These are phyloP conservation scores for Pharnaceum exiguum DNA, from an alignment of 148 eudicot species.

Conservation along the genomic window DNA sequence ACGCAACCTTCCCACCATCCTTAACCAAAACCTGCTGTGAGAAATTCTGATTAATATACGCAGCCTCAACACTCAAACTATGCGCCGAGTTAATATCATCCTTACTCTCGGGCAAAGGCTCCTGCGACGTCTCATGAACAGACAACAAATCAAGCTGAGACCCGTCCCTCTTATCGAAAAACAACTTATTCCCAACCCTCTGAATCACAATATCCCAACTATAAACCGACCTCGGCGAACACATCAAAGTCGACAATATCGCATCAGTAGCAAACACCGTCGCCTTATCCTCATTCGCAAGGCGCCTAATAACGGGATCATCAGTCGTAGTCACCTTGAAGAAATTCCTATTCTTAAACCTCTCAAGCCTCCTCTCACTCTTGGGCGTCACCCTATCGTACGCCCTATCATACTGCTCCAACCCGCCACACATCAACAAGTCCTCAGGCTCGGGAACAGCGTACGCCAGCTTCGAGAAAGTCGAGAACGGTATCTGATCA, in stretches of 20 bases:
- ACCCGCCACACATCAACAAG: constrained; percentile 55
- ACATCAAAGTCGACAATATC: constrained; percentile 73
- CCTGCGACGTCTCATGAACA: constrained; percentile 86
- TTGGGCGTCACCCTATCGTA: constrained; percentile 74
- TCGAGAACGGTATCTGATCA: constrained; percentile 89
- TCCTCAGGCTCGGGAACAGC: constrained; percentile 86
- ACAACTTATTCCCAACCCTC: constrained; percentile 86
- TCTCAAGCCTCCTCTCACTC: constrained; percentile 61
- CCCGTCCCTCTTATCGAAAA: constrained; percentile 89
- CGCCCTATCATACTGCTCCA: constrained; percentile 60
- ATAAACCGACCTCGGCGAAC: constrained; percentile 79
- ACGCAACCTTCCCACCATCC: constrained; percentile 72
- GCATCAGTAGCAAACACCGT: constrained; percentile 88
- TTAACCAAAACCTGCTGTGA: constrained; percentile 85
- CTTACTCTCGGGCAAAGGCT: constrained; percentile 79
- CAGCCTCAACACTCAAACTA: constrained; percentile 80
- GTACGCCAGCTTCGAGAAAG: constrained; percentile 68
- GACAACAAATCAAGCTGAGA: constrained; percentile 74
- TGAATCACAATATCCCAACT: constrained; percentile 95
- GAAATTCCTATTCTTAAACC: constrained; percentile 86
- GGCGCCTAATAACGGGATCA: constrained; percentile 75
- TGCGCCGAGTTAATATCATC: constrained; percentile 87
- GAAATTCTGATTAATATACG: constrained; percentile 87
- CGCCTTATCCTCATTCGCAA: constrained; percentile 93
- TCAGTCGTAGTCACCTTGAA: constrained; percentile 90